A percentile compares a stretch with the other conserved stretches of the same genome.
phyloP scores from a whole-genome alignment of 352 stramenopile genomes.

The Stephanocyclus meneghinianus region DNA sequence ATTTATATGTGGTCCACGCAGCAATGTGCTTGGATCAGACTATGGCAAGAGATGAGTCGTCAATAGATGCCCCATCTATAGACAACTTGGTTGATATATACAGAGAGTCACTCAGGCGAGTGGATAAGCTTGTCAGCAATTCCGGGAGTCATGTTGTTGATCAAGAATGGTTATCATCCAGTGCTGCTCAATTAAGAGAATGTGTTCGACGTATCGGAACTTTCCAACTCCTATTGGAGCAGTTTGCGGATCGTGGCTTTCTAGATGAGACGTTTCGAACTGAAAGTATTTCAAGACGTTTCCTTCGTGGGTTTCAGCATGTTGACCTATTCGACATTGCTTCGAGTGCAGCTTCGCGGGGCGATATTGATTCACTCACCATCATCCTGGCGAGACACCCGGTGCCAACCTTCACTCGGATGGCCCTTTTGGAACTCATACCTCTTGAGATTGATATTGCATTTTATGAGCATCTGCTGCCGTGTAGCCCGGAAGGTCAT shows the following conservation, averaged over 20 bases:
- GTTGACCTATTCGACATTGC: constrained; percentile 30
- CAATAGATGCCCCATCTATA: constrained; percentile 23
- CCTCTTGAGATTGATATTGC: constrained; percentile 36
- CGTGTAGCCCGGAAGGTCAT: constrained; percentile 18
- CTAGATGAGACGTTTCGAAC: neutral
- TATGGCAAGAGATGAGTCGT: constrained; percentile 2
- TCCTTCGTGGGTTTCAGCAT: constrained; percentile 43
- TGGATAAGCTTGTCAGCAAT: constrained; percentile 6
- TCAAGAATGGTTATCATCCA: constrained; percentile 15
- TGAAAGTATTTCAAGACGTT: constrained; percentile 12
- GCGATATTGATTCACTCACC: constrained; percentile 45
- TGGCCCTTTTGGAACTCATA: constrained; percentile 40
- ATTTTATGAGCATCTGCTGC: constrained; percentile 44
- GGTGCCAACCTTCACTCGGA: constrained; percentile 22
- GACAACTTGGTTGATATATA: constrained; percentile 47
- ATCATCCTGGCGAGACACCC: constrained; percentile 47
- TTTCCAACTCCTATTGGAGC: constrained; percentile 41
- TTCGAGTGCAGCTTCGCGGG: constrained; percentile 26
- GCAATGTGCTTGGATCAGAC: constrained; percentile 31
- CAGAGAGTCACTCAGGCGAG: constrained; percentile 45
- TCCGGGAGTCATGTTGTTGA: constrained; percentile 6
- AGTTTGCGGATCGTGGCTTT: constrained; percentile 19
- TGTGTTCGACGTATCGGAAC: constrained; percentile 37
- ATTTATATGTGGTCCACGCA: constrained; percentile 63
- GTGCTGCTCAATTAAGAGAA: constrained; percentile 33